Percentiles rank a stretch among this genome's conserved stretches.
These are phyloP conservation scores for Scheffersomyces quercinus DNA, from an alignment of 1,139 yeast genomes.

Conservation along the genomic window DNA sequence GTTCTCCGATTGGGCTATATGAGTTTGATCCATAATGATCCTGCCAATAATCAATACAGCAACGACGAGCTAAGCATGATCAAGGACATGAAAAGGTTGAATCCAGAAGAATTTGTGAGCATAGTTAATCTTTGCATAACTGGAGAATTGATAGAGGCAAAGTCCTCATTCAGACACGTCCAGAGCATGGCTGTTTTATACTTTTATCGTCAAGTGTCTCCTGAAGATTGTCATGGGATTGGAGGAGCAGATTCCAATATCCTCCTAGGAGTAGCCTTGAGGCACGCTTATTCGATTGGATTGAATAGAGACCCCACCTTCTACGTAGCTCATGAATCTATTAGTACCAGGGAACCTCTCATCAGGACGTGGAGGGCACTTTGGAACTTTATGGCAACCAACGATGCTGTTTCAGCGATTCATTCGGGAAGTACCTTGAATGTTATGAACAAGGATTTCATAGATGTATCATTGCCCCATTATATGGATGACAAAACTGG, in stretches of 20 bases:
- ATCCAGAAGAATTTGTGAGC: constrained; percentile 23
- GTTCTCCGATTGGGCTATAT: constrained; percentile 39
- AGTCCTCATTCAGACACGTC: constrained; percentile 36
- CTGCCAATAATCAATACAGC: constrained; percentile 27
- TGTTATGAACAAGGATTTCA: constrained; percentile 25
- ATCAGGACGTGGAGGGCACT: constrained; percentile 39
- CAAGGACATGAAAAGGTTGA: constrained; percentile 22
- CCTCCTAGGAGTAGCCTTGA: constrained; percentile 37
- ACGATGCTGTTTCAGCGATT: constrained; percentile 37
- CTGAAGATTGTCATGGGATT: constrained; percentile 47
- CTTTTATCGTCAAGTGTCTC: constrained; percentile 40
- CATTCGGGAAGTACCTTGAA: constrained; percentile 36
- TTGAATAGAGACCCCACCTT: constrained; percentile 44
- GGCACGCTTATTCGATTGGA: constrained; percentile 46
- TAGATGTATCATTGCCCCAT: constrained; percentile 37
- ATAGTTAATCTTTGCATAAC: constrained; percentile 34
- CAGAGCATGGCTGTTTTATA: constrained; percentile 45
- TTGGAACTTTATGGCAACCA: constrained; percentile 34
- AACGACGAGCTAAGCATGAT: constrained; percentile 31
- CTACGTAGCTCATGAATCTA: constrained; percentile 31
- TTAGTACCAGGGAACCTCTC: constrained; percentile 28
- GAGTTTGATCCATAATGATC: constrained; percentile 41
- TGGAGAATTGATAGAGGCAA: constrained; percentile 27
- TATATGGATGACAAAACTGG: constrained; percentile 17
- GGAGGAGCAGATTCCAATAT: constrained; percentile 45